Percentiles rank a stretch among this genome's conserved stretches.
These are phyloP conservation scores for Hymenoscyphus scutula DNA, from an alignment of 2,329 filamentous ascomycete species.

Conservation along the genomic window DNA sequence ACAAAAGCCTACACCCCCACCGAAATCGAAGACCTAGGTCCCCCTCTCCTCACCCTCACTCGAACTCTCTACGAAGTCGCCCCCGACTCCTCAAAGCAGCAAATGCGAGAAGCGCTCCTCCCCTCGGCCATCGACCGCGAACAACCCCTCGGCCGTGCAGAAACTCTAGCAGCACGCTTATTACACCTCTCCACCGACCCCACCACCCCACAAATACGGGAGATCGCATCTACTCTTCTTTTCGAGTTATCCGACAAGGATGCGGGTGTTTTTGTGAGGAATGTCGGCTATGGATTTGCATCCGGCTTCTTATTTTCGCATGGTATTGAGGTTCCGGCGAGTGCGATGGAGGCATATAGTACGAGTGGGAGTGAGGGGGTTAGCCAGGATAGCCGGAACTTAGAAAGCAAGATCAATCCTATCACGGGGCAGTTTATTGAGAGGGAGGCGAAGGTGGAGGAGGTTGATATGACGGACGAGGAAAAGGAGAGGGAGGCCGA, in stretches of 20 bases:
- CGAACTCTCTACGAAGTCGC: constrained; percentile 69
- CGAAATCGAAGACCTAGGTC: constrained; percentile 69
- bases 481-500: constrained; percentile 79
- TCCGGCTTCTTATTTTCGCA: constrained; percentile 86
- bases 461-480: constrained; percentile 79
- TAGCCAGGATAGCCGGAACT: constrained; percentile 24
- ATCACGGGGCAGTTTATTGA: constrained; percentile 34
- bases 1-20: constrained; percentile 61
- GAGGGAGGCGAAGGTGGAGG: constrained; percentile 42
- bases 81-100: constrained; percentile 57
- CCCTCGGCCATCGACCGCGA: constrained; percentile 75
- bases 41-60: constrained; percentile 73
- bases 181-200: constrained; percentile 76
- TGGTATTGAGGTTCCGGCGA: constrained; percentile 73
- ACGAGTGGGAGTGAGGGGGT: constrained; percentile 24
- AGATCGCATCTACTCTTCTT: constrained; percentile 73
- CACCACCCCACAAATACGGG: constrained; percentile 66
- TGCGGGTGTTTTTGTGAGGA: constrained; percentile 75
- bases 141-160: constrained; percentile 71
- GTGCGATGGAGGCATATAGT: constrained; percentile 55
- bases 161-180: constrained; percentile 72
- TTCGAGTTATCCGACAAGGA: constrained; percentile 86
- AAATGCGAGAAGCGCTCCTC: constrained; percentile 66
- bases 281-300: constrained; percentile 92
- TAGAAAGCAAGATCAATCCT: constrained; percentile 33